These are phyloP conservation scores for Ophiognomonia clavigignenti-juglandacearum DNA, from an alignment of 2,329 filamentous ascomycete species.

Conservation along the genomic window DNA sequence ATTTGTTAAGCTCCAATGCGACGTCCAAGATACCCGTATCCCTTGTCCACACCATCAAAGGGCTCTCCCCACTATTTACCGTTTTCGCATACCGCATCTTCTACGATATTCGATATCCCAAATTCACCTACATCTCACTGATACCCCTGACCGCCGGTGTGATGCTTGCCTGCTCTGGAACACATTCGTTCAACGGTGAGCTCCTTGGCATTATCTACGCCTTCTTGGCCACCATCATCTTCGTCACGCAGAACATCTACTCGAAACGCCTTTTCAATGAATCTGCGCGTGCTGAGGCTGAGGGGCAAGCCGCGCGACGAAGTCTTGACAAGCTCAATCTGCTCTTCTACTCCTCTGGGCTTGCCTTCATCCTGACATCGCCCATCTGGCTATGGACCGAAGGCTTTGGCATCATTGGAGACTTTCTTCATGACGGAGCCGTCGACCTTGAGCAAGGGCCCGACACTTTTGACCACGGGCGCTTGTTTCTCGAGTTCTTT, in stretches of 20 bases:
- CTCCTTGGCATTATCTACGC: slow-evolving; percentile 87
- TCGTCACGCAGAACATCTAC: slow-evolving; percentile 97
- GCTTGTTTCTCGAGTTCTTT: slow-evolving; percentile 75
- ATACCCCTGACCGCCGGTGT: slow-evolving; percentile 93
- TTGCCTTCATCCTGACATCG: slow-evolving; percentile 82
- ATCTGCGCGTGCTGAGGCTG: slow-evolving; percentile 76
- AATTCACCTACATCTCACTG: slow-evolving; percentile 80
- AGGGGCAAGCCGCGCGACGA: slow-evolving; percentile 57
- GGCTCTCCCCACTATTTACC: slow-evolving; percentile 90
- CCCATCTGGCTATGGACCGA: slow-evolving; percentile 95
- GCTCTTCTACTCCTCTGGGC: slow-evolving; percentile 90
- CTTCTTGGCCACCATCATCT: slow-evolving; percentile 84
- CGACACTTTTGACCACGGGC: slow-evolving; percentile 70
- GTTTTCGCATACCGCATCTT: slow-evolving; percentile 88
- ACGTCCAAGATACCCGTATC: slow-evolving; percentile 95
- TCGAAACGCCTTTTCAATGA: slow-evolving; percentile 98
- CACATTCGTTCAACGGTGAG: slow-evolving; percentile 71
- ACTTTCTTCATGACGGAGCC: slow-evolving; percentile 77
- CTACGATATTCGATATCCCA: slow-evolving; percentile 83
- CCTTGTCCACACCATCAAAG: slow-evolving; percentile 97
- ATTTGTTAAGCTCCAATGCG: slow-evolving; percentile 89
- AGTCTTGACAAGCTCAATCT: slow-evolving; percentile 97
- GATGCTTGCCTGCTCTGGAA: slow-evolving; percentile 90
- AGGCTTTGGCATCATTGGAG: slow-evolving; percentile 69
- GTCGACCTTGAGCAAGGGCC: slow-evolving; percentile 57